Evolutionary conservation across 441 rosid genomes (phyloP), one percentile per base, ranked within the genome.

Genomic region (Metrosideros polymorpha): DNA sequence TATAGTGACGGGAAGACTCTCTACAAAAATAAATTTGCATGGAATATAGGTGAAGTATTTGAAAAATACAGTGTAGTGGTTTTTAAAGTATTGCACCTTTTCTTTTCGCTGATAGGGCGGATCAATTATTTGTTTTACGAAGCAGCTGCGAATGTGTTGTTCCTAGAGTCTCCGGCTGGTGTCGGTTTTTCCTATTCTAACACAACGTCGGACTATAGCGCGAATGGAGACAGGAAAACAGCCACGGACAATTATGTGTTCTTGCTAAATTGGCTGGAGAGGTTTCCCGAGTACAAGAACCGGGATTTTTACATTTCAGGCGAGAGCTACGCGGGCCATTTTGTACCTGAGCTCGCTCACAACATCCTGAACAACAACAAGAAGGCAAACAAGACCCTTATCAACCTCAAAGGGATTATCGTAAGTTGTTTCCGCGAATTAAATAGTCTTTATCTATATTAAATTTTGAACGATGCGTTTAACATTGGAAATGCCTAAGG

Each of bases 1-100:
- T 88, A 86, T n/a, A 96, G 98, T 47, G 98, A 96, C 54, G 98
- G 98, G 63, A 94, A 96, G 89, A 91, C 96, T 32, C 92, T 96
- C 17, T 93, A 90, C 87, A 88, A 84, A 86, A 96, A 95, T 82
- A 91, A 84, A 82, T 92, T 88, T 77, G 90, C 98, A 24, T 94
- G 98, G 98, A 96, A 97, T 63, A 86, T 92, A 53, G 98, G 97
- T 95, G 90, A 43, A 63, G 76, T 63, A 32, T 19, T 27, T 9
- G 22, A 42, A 6, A 30, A 12, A 13, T 2, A 61, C 13, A 63
- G 45, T 35, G 14, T 19, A 4, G 77, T 35, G 27, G 9, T 66
- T 22, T 19, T 24, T 19, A 9, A 66, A 9, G 47, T 1, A 66
- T 66, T 47, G 6, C 35, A 14, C 12, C 42, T 30, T 19, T 49